Evolutionary conservation across 176 grass and related monocot species (phyloP).

Genomic region (Musa schizocarpa): DNA sequence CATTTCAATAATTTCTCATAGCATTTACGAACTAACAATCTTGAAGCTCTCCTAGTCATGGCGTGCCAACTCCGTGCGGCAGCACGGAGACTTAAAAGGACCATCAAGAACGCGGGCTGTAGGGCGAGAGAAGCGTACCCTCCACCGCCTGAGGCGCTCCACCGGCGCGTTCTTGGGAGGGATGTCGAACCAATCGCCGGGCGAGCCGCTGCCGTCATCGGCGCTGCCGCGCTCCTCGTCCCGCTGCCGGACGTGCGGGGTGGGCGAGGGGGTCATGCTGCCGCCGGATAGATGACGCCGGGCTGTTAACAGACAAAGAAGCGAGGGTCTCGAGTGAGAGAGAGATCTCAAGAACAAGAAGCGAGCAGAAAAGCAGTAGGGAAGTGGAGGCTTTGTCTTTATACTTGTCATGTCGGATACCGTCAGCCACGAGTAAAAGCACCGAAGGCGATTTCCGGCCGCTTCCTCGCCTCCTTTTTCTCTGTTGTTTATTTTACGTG

Average conservation of each 20-base stretch:
- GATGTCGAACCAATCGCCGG: conserved; percentile 41
- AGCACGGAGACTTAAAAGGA: background rate
- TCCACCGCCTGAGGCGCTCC: conserved; percentile 55
- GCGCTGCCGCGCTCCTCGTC: conserved; percentile 10
- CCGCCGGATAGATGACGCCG: conserved; percentile 35
- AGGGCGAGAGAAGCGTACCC: conserved; percentile 29
- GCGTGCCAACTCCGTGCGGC: background rate
- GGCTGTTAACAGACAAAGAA: background rate
- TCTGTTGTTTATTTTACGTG: no score
- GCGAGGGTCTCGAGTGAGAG: no score
- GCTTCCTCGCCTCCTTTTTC: no score
- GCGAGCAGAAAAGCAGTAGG: no score
- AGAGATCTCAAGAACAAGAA: no score
- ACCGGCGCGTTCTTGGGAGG: conserved; percentile 47
- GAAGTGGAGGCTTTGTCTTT: no score
- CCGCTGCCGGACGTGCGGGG: conserved; percentile 14
- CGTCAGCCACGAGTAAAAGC: no score
- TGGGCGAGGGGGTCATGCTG: background rate
- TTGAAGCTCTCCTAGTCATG: no score
- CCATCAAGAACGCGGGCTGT: background rate
- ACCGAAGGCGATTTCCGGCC: no score
- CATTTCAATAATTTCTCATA: no score
- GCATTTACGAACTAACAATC: no score
- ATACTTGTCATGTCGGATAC: no score
- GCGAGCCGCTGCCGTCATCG: conserved; percentile 3